Conservation (phyloP, 768 basidiomycete genomes). For the Rhizopogon vinicolor region DNA sequence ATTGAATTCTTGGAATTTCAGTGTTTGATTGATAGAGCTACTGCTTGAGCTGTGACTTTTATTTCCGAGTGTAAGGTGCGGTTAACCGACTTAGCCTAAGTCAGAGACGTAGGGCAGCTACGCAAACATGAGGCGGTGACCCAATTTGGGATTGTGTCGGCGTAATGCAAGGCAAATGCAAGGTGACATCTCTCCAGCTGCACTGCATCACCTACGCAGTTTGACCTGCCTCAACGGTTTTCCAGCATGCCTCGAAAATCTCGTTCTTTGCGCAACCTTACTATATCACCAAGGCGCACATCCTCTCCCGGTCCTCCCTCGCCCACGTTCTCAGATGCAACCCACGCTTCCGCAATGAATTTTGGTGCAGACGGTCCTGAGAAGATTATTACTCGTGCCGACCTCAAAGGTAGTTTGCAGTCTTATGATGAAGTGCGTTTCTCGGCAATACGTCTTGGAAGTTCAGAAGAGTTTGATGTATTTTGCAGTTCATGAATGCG, state of each 20-base stretch:
- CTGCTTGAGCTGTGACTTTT: not conserved
- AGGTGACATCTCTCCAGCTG: slow-evolving; percentile 1
- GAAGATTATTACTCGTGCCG: slow-evolving; percentile 77
- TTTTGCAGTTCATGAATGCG: slow-evolving; percentile 61
- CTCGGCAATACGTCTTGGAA: not conserved
- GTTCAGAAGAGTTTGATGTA: slow-evolving; percentile 11
- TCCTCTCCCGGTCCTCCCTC: slow-evolving; percentile 64
- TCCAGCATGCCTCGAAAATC: slow-evolving; percentile 43
- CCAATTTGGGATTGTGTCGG: slow-evolving; percentile 11
- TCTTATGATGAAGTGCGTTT: slow-evolving; percentile 74
- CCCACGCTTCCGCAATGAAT: slow-evolving; percentile 72
- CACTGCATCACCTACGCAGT: slow-evolving; percentile 10
- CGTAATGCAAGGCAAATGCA: not conserved
- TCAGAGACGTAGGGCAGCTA: not conserved
- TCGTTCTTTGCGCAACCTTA: slow-evolving; percentile 52
- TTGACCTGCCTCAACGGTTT: slow-evolving; percentile 8
- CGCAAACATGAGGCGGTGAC: not conserved
- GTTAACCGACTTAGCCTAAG: not conserved
- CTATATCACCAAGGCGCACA: slow-evolving; percentile 41
- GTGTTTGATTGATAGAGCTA: not conserved
- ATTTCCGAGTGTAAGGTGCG: not conserved
- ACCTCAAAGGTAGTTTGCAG: slow-evolving; percentile 74
- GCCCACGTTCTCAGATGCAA: slow-evolving; percentile 79
- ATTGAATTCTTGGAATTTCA: too few species aligned
- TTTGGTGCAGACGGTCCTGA: slow-evolving; percentile 71